Conservation (phyloP, 2,329 filamentous ascomycete genomes). For the Teratosphaeria pseudoeucalypti region DNA sequence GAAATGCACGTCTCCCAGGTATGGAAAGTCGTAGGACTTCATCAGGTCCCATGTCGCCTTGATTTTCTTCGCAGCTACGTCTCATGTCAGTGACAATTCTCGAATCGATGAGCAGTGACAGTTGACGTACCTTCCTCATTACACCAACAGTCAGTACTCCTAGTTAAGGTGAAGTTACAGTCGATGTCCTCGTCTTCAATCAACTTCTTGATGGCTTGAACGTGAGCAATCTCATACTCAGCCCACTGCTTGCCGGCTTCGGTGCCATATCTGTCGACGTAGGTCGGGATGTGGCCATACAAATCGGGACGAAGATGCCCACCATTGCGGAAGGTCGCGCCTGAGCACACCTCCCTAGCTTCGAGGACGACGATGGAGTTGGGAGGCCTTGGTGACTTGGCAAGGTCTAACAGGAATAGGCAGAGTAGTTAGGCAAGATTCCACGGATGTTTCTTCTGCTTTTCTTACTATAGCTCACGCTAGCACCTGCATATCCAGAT, state of each 20-base stretch:
- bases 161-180: conserved; percentile 33
- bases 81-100: neutral
- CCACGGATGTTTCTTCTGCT: conserved; percentile 23
- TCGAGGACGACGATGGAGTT: conserved; percentile 55
- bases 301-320: conserved; percentile 28
- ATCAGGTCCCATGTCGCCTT: conserved; percentile 14
- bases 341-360: conserved; percentile 64
- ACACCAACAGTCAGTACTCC: conserved; percentile 28
- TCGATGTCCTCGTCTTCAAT: conserved; percentile 28
- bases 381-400: conserved; percentile 12
- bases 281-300: conserved; percentile 18
- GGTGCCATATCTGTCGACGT: conserved; percentile 7
- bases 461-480: conserved; percentile 6
- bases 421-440: neutral
- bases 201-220: conserved; percentile 22
- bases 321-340: conserved; percentile 56
- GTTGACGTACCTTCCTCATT: conserved; percentile 10
- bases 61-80: neutral
- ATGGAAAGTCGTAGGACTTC: conserved; percentile 15
- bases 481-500: conserved; percentile 58
- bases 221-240: conserved; percentile 14
- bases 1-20: conserved; percentile 22
- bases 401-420: neutral
- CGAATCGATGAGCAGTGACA: neutral
- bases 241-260: conserved; percentile 1